Evolutionary conservation across 1,139 yeast species (phyloP).

Genomic region (Yamadazyma diddensiae): DNA sequence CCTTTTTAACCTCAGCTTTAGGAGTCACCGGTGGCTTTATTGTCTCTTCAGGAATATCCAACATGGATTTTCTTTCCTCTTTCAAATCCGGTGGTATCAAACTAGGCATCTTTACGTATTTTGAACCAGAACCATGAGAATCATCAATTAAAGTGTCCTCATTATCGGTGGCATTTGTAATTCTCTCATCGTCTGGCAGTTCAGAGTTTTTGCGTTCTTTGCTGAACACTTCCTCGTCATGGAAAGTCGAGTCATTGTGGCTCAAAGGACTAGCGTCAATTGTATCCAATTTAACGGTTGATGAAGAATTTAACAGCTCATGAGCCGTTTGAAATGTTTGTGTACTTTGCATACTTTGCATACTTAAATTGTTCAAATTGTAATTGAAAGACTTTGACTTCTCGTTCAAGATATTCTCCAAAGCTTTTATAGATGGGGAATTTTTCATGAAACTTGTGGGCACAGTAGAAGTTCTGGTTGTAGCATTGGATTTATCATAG

Average conservation of each 20-base stretch:
- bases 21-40: conserved; percentile 1
- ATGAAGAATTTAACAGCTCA: conserved; percentile 4
- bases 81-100: conserved; percentile 13
- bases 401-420: conserved; percentile 45
- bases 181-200: conserved; percentile 3
- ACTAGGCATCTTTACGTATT: conserved; percentile 16
- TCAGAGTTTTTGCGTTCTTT: conserved; percentile 1
- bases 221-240: conserved; percentile 7
- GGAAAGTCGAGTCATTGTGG: conserved; percentile 15
- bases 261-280: conserved; percentile 15
- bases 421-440: conserved; percentile 55
- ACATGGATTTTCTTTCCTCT: conserved; percentile 3
- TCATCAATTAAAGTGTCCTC: conserved; percentile 27
- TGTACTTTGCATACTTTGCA: conserved; percentile 11
- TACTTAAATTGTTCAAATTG: conserved; percentile 12
- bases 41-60: conserved; percentile 7
- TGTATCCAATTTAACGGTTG: conserved; percentile 4
- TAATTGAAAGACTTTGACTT: conserved; percentile 18
- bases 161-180: conserved; percentile 17
- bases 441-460: conserved; percentile 47
- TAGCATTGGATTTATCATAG: conserved; percentile 8
- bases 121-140: conserved; percentile 2
- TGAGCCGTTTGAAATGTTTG: conserved; percentile 15
- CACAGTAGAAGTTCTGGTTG: conserved; percentile 7
- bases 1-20: background rate